Percentiles rank a stretch among this genome's conserved stretches.
These are phyloP conservation scores for Leccinum pallidistipes DNA, from an alignment of 1,284 basidiomycete genomes.

Conservation along the genomic window DNA sequence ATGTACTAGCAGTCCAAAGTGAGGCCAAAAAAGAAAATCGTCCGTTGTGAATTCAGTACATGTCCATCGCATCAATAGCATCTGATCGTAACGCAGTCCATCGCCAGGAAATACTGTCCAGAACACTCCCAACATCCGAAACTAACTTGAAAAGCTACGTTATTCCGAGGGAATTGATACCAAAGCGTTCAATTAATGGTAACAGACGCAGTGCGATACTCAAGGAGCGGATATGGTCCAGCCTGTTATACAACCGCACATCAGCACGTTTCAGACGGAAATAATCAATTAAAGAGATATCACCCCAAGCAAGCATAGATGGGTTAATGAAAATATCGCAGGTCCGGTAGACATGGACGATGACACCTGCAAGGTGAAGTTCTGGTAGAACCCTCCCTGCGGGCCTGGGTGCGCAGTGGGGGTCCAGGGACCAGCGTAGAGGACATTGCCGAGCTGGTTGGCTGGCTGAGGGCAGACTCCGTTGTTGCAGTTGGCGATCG, in stretches of 20 bases:
- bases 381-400: conserved; percentile 30
- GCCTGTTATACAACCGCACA: conserved; percentile 11
- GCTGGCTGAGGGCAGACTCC: background rate
- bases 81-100: background rate
- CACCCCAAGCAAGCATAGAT: conserved; percentile 34
- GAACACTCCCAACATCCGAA: background rate
- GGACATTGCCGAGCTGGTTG: background rate
- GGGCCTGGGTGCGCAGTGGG: background rate
- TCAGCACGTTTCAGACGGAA: background rate
- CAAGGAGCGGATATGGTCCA: conserved; percentile 27
- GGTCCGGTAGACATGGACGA: conserved; percentile 13
- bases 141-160: background rate
- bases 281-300: background rate
- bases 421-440: background rate
- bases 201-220: conserved; percentile 25
- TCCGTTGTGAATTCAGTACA: background rate
- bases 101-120: background rate
- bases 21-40: background rate
- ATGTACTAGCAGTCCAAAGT: background rate
- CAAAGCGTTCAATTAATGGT: conserved; percentile 9
- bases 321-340: conserved; percentile 34
- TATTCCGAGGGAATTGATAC: background rate
- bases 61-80: background rate
- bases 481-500: background rate
- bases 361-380: conserved; percentile 28